Evolutionary conservation across 108 stramenopile genomes (phyloP).

Genomic region (Chaetoceros muelleri): DNA sequence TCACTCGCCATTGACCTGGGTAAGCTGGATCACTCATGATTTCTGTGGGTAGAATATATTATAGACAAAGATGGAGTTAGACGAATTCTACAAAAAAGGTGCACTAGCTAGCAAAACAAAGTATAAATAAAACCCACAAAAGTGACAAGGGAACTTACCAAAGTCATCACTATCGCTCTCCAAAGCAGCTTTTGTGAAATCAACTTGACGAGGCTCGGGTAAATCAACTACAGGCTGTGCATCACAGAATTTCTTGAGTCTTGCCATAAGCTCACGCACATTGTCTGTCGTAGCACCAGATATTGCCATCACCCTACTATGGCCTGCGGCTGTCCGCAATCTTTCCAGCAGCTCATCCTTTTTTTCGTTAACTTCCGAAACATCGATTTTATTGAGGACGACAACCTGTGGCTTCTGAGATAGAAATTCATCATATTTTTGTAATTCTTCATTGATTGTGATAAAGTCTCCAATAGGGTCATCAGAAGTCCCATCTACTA

Average conservation of each 20-base stretch:
- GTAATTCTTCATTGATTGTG: slow-evolving; percentile 88
- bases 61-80: not conserved
- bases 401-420: slow-evolving; percentile 93
- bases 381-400: slow-evolving; percentile 89
- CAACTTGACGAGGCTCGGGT: slow-evolving; percentile 65
- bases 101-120: slow-evolving; percentile 1
- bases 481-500: slow-evolving; percentile 88
- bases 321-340: slow-evolving; percentile 67
- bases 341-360: slow-evolving; percentile 55
- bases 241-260: slow-evolving; percentile 82
- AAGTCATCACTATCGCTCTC: slow-evolving; percentile 79
- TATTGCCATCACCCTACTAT: slow-evolving; percentile 69
- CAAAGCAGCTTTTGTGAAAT: slow-evolving; percentile 65
- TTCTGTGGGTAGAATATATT: slow-evolving; percentile 19
- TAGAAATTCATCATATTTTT: slow-evolving; percentile 69
- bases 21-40: slow-evolving; percentile 81
- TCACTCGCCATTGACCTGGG: slow-evolving; percentile 83
- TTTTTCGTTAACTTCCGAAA: slow-evolving; percentile 69
- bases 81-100: not conserved
- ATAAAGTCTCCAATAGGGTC: slow-evolving; percentile 89
- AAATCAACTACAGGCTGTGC: slow-evolving; percentile 62
- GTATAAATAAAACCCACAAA: not conserved
- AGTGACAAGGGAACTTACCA: slow-evolving; percentile 27
- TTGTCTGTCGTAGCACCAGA: slow-evolving; percentile 80
- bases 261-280: slow-evolving; percentile 86